A percentile compares a stretch with the other conserved stretches of the same genome.
Conservation (phyloP, 2,329 filamentous ascomycete species). For the Chaetomiaceae sp. region DNA sequence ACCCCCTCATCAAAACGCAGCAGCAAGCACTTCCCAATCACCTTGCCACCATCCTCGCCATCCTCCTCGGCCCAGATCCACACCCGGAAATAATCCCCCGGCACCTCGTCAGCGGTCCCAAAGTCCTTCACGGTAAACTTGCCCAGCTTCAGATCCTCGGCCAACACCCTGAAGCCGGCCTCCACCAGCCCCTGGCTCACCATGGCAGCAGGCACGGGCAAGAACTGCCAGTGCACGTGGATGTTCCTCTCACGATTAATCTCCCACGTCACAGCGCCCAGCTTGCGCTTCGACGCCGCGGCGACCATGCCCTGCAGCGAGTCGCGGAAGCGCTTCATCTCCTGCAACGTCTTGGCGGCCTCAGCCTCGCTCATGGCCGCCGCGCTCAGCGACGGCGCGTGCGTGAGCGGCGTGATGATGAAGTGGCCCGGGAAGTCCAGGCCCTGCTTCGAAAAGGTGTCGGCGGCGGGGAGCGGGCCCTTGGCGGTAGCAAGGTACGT, state of each 20-base stretch:
- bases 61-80: conserved; percentile 68
- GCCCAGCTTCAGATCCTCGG: conserved; percentile 64
- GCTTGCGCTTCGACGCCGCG: conserved; percentile 47
- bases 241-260: conserved; percentile 77
- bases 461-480: conserved; percentile 70
- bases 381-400: conserved; percentile 67
- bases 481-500: conserved; percentile 89
- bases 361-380: conserved; percentile 52
- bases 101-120: conserved; percentile 45
- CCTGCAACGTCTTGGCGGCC: conserved; percentile 59
- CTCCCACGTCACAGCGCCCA: conserved; percentile 88
- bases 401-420: conserved; percentile 83
- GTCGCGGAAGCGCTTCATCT: conserved; percentile 79
- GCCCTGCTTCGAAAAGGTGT: conserved; percentile 59
- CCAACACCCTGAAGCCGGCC: conserved; percentile 82
- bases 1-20: conserved; percentile 67
- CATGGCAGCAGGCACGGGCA: conserved; percentile 67
- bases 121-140: conserved; percentile 46
- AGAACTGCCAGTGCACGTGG: conserved; percentile 90
- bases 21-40: conserved; percentile 65
- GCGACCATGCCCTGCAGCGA: conserved; percentile 75
- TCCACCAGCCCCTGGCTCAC: conserved; percentile 73
- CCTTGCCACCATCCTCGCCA: conserved; percentile 38
- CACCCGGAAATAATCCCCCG: conserved; percentile 70
- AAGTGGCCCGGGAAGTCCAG: conserved; percentile 79